Evolutionary conservation across 192 early-diverging fungal genomes (phyloP).

Genomic region (Linnemannia exigua): DNA sequence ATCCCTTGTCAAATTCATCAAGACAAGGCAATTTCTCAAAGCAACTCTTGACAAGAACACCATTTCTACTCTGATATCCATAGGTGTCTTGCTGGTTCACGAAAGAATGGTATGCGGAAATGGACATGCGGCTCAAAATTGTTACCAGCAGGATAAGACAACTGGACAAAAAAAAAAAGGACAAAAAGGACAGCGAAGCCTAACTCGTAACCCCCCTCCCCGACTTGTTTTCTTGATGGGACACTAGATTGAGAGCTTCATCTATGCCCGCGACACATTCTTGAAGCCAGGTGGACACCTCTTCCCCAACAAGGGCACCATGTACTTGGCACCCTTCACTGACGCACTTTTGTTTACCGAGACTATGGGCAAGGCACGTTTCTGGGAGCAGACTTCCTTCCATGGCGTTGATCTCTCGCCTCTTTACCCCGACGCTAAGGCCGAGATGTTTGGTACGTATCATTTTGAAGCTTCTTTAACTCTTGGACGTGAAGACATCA

Average conservation of each 20-base stretch:
- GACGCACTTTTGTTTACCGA: conserved; percentile 89
- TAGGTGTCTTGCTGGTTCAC: conserved; percentile 93
- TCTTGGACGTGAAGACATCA: conserved; percentile 31
- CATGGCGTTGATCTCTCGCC: conserved; percentile 94
- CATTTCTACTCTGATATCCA: not conserved
- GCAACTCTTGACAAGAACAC: not conserved
- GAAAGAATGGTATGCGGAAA: conserved; percentile 88
- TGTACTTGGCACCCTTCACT: conserved; percentile 90
- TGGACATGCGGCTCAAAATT: conserved; percentile 57
- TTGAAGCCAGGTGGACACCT: conserved; percentile 94
- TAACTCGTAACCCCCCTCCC: not conserved
- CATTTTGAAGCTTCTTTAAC: no score
- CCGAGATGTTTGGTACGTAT: conserved; percentile 86
- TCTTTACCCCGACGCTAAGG: conserved; percentile 84
- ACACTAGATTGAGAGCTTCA: conserved; percentile 82
- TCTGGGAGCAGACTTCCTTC: conserved; percentile 90
- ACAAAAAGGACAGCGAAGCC: not conserved
- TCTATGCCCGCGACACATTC: conserved; percentile 90
- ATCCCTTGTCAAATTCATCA: no score
- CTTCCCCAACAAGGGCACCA: conserved; percentile 91
- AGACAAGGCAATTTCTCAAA: no score
- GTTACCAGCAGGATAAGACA: conserved; percentile 61
- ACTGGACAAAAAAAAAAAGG: not conserved
- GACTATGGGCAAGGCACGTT: conserved; percentile 92
- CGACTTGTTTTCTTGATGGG: not conserved